Conservation (phyloP, 2,329 filamentous ascomycete species). For the Penicillium sp. region DNA sequence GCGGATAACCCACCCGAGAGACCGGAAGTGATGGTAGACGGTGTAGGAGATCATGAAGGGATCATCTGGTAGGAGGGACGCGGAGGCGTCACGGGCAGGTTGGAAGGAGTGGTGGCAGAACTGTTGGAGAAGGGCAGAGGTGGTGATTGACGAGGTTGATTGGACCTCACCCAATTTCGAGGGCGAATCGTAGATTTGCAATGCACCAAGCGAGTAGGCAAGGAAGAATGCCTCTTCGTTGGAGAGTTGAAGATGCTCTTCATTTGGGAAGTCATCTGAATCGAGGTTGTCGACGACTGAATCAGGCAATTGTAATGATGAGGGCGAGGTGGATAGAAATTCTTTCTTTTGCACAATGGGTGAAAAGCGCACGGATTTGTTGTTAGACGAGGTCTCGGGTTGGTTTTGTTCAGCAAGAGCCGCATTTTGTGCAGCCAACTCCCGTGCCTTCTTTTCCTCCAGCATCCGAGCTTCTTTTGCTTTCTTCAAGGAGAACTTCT, state of each 20-base stretch:
- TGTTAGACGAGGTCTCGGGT: conserved; percentile 11
- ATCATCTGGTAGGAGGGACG: conserved; percentile 67
- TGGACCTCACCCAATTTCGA: conserved; percentile 12
- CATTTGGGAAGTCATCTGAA: conserved; percentile 40
- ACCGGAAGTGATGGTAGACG: conserved; percentile 94
- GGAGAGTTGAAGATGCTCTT: conserved; percentile 90
- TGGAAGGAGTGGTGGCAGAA: conserved; percentile 70
- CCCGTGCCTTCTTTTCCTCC: conserved; percentile 17
- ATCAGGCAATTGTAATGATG: conserved; percentile 11
- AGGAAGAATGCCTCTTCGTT: conserved; percentile 92
- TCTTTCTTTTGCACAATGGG: conserved; percentile 64
- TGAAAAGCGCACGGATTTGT: conserved; percentile 69
- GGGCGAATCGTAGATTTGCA: conserved; percentile 56
- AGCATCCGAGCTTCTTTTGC: conserved; percentile 30
- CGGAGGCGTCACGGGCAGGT: conserved; percentile 50
- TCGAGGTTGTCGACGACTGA: conserved; percentile 11
- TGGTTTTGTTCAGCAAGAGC: conserved; percentile 7
- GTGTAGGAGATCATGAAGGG: conserved; percentile 82
- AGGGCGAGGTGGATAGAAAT: conserved; percentile 39
- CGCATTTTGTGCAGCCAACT: conserved; percentile 13
- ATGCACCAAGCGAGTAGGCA: conserved; percentile 71
- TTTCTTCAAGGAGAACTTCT: conserved; percentile 35
- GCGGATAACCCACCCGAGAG: conserved; percentile 89
- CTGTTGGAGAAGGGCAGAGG: conserved; percentile 59
- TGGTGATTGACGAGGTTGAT: conserved; percentile 44